phyloP scores from a whole-genome alignment of 768 basidiomycete species.

The Xanthoconium purpureum region DNA sequence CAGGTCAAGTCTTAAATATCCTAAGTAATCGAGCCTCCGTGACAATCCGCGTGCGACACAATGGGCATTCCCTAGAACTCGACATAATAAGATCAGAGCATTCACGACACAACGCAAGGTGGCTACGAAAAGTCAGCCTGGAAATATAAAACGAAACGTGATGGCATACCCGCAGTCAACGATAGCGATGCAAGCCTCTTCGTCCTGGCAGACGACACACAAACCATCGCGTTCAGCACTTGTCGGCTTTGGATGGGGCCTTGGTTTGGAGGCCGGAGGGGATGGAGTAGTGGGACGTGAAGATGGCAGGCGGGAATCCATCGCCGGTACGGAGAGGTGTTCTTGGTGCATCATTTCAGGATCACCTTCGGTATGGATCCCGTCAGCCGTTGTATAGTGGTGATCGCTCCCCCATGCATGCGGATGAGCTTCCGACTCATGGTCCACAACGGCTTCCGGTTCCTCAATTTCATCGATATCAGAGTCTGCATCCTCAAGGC shows the following conservation, averaged over 20 bases:
- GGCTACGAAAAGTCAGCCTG: slow-evolving; percentile 40
- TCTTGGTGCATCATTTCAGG: slow-evolving; percentile 6
- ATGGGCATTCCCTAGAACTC: slow-evolving; percentile 82
- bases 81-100: slow-evolving; percentile 80
- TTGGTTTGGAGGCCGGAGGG: slow-evolving; percentile 35
- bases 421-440: slow-evolving; percentile 10
- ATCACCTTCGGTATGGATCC: neutral
- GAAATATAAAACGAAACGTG: neutral
- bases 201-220: slow-evolving; percentile 92
- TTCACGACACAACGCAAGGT: slow-evolving; percentile 71
- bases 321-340: neutral
- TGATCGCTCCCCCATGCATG: neutral
- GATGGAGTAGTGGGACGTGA: slow-evolving; percentile 15
- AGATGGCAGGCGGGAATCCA: neutral
- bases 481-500: slow-evolving; percentile 21
- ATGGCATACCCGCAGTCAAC: slow-evolving; percentile 86
- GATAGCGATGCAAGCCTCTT: slow-evolving; percentile 89
- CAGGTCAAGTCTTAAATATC: slow-evolving; percentile 56
- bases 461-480: slow-evolving; percentile 25
- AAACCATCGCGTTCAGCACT: slow-evolving; percentile 64
- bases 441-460: slow-evolving; percentile 18
- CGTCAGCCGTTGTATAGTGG: neutral
- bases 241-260: slow-evolving; percentile 17
- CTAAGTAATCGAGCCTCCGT: slow-evolving; percentile 77
- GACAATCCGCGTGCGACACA: slow-evolving; percentile 86